phyloP scores from a whole-genome alignment of 176 grass and related monocot genomes.

The Eleusine indica region DNA sequence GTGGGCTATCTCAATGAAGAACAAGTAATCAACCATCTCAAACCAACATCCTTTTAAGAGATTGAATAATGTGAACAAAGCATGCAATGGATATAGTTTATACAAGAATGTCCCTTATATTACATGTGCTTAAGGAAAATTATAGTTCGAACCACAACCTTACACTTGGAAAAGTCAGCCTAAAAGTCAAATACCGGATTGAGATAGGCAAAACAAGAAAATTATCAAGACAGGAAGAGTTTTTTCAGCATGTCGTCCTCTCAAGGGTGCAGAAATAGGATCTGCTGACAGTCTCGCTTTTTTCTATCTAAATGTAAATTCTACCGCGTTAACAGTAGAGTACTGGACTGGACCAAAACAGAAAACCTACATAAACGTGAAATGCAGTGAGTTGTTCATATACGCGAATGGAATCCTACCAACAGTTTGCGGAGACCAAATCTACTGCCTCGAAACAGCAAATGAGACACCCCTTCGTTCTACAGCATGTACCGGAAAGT shows the following conservation, averaged over 20 bases:
- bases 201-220: not conserved
- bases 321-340: not conserved
- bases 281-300: not conserved
- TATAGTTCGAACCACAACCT: not conserved
- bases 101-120: not conserved
- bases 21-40: not conserved
- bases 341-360: not conserved
- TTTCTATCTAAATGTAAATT: not conserved
- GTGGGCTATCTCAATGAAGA: not conserved
- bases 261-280: not conserved
- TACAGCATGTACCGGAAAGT: no score
- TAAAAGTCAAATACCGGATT: not conserved
- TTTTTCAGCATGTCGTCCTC: not conserved
- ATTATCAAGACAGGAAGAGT: not conserved
- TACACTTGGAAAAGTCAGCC: not conserved
- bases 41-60: not conserved
- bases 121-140: conserved; percentile 1
- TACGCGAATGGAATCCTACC: no score
- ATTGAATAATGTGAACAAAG: not conserved
- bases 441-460: no score
- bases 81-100: not conserved
- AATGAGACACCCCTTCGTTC: no score
- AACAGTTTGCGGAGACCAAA: no score
- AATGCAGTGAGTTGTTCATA: no score
- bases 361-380: not conserved